A percentile compares a stretch with the other conserved stretches of the same genome.
phyloP scores from a whole-genome alignment of 495 filamentous ascomycete genomes.

The Tuber brumale region DNA sequence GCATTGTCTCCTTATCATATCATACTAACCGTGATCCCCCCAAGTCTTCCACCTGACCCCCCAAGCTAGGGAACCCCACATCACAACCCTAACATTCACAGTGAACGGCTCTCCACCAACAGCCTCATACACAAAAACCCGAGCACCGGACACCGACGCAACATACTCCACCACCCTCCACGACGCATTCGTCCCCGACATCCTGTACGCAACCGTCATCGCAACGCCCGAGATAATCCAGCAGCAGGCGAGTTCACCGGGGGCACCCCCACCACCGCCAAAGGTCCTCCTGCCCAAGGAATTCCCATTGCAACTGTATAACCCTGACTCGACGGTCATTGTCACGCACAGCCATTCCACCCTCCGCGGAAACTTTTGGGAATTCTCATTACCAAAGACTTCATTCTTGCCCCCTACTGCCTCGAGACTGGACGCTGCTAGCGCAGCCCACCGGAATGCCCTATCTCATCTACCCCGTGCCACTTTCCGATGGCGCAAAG shows the following conservation, averaged over 20 bases:
- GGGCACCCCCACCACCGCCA: constrained; percentile 59
- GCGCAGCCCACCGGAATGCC: constrained; percentile 56
- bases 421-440: constrained; percentile 68
- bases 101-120: constrained; percentile 73
- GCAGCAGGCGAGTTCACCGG: constrained; percentile 55
- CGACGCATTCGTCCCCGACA: constrained; percentile 70
- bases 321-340: constrained; percentile 76
- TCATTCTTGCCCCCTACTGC: constrained; percentile 73
- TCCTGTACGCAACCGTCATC: constrained; percentile 77
- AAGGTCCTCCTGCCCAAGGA: constrained; percentile 70
- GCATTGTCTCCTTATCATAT: neutral
- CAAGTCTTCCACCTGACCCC: constrained; percentile 57
- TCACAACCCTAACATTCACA: constrained; percentile 62
- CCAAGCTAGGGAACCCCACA: constrained; percentile 45
- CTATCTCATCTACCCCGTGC: constrained; percentile 70
- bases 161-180: constrained; percentile 79
- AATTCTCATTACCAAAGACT: constrained; percentile 85
- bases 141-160: constrained; percentile 64
- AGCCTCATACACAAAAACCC: constrained; percentile 69
- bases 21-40: constrained; percentile 41
- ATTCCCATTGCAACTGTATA: constrained; percentile 84
- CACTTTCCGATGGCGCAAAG: constrained; percentile 84
- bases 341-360: constrained; percentile 66
- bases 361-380: constrained; percentile 57
- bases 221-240: constrained; percentile 65